Conservation (phyloP, 2,329 filamentous ascomycete genomes). For the Pseudofabraea citricarpa region DNA sequence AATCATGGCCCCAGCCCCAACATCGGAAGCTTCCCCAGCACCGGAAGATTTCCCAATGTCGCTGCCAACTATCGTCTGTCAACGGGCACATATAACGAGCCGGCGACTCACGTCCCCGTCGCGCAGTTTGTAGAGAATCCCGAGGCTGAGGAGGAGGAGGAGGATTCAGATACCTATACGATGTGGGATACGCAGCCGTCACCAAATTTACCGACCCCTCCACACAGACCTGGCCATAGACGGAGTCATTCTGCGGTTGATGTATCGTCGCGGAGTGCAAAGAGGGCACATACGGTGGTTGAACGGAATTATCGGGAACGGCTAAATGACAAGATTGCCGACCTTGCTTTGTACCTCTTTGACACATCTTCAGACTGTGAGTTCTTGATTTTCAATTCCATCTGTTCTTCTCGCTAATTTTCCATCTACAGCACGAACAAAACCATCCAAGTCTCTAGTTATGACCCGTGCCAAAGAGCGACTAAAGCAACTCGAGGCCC, state of each 20-base stretch:
- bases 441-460: slow-evolving; percentile 19
- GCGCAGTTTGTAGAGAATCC: neutral
- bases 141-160: slow-evolving; percentile 5
- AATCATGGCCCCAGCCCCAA: neutral
- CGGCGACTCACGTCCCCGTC: neutral
- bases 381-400: too few species aligned
- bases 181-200: slow-evolving; percentile 2
- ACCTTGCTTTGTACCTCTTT: slow-evolving; percentile 17
- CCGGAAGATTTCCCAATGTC: neutral
- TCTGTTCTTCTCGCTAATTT: too few species aligned
- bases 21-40: neutral
- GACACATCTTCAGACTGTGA: slow-evolving; percentile 17
- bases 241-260: slow-evolving; percentile 8
- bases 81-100: neutral
- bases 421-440: slow-evolving; percentile 16
- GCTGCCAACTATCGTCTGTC: neutral
- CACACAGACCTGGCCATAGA: neutral
- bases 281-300: slow-evolving; percentile 17
- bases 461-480: slow-evolving; percentile 19
- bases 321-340: slow-evolving; percentile 19
- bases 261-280: slow-evolving; percentile 9
- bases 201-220: neutral
- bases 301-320: slow-evolving; percentile 20
- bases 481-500: slow-evolving; percentile 16
- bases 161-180: slow-evolving; percentile 7